phyloP scores from a whole-genome alignment of 2,329 filamentous ascomycete genomes.

The Nigrospora oryzae region DNA sequence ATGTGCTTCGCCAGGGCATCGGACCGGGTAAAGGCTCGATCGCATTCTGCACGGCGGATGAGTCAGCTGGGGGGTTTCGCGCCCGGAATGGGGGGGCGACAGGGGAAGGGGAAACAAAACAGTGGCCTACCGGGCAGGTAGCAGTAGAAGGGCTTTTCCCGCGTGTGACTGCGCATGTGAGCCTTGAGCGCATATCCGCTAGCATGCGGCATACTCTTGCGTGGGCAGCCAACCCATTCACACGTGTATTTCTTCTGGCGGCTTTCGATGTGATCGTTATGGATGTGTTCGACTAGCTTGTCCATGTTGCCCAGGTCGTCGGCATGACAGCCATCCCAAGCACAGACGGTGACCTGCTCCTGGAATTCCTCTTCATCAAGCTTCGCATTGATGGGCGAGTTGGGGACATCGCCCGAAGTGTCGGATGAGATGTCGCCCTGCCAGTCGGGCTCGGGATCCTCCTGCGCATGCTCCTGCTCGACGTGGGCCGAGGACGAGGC shows the following conservation, averaged over 20 bases:
- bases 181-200: conserved; percentile 94
- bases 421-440: conserved; percentile 77
- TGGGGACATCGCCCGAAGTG: conserved; percentile 76
- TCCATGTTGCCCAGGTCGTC: conserved; percentile 76
- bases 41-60: conserved; percentile 62
- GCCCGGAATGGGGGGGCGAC: neutral
- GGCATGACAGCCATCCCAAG: conserved; percentile 66
- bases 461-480: conserved; percentile 25
- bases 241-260: conserved; percentile 97
- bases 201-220: conserved; percentile 86
- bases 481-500: conserved; percentile 41
- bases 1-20: conserved; percentile 97
- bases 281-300: conserved; percentile 71
- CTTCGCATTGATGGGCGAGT: conserved; percentile 58
- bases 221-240: conserved; percentile 84
- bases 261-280: conserved; percentile 88
- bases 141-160: conserved; percentile 98
- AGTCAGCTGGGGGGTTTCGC: conserved; percentile 6
- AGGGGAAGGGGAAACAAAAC: no score
- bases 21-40: conserved; percentile 90
- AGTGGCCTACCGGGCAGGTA: conserved; percentile 68
- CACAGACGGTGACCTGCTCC: conserved; percentile 70
- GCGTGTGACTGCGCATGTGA: conserved; percentile 94
- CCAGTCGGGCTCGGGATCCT: conserved; percentile 23
- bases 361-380: conserved; percentile 67